A percentile compares a stretch with the other conserved stretches of the same genome.
Evolutionary conservation across 352 stramenopile species (phyloP).

Genomic region (Pythium guiyangense): DNA sequence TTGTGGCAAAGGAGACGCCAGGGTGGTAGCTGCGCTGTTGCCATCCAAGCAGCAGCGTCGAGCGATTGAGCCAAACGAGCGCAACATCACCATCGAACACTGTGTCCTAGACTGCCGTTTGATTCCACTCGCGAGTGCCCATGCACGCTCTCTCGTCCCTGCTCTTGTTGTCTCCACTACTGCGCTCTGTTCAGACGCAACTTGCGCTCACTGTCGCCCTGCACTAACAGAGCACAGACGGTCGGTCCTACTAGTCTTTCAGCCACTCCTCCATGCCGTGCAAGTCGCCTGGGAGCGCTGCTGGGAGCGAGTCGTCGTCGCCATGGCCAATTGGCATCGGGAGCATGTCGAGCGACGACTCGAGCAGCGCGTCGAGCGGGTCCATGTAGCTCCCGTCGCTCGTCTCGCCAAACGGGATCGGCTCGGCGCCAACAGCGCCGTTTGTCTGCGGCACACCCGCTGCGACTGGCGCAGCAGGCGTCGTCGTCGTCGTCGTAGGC

Average conservation of each 20-base stretch:
- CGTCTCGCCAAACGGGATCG: constrained; percentile 33
- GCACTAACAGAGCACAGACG: no score
- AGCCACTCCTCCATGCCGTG: constrained; percentile 80
- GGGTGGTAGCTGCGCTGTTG: constrained; percentile 41
- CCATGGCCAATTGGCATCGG: constrained; percentile 71
- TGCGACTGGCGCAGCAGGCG: no score
- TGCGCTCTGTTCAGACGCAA: not conserved
- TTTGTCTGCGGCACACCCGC: not conserved
- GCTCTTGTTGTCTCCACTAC: no score
- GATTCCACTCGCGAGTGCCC: no score
- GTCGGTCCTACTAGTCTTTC: constrained; percentile 42
- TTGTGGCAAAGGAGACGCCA: constrained; percentile 60
- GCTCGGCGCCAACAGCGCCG: constrained; percentile 19
- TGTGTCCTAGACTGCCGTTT: no score
- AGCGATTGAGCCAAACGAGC: not conserved
- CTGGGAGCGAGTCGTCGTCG: constrained; percentile 30
- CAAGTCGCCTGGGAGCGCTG: constrained; percentile 59
- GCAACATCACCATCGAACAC: not conserved
- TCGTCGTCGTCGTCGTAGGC: not conserved
- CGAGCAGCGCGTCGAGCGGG: constrained; percentile 50
- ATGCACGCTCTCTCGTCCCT: no score
- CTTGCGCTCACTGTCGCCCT: not conserved
- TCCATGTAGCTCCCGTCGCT: constrained; percentile 36
- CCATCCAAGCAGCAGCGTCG: not conserved
- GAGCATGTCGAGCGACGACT: constrained; percentile 42